phyloP scores from a whole-genome alignment of 2,329 filamentous ascomycete species.

The Trichophyton equinum region DNA sequence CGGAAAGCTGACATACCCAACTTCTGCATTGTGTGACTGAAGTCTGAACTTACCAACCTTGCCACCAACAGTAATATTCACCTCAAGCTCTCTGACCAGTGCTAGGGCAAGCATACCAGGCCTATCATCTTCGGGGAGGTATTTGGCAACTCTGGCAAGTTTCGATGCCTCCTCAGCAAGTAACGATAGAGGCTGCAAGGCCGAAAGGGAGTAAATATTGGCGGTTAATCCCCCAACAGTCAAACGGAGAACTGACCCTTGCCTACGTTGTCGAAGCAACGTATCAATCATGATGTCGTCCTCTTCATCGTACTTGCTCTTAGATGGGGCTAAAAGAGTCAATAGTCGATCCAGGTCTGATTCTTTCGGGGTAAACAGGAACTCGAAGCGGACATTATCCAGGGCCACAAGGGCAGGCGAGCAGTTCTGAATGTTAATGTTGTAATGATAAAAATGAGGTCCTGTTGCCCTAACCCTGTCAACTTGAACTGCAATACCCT shows the following conservation, averaged over 20 bases:
- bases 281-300: conserved; percentile 95
- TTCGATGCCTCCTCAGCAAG: conserved; percentile 69
- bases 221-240: conserved; percentile 53
- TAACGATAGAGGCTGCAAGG: conserved; percentile 54
- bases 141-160: conserved; percentile 80
- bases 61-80: conserved; percentile 52
- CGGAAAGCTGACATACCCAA: conserved; percentile 73
- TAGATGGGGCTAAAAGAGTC: conserved; percentile 79
- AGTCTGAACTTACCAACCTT: conserved; percentile 54
- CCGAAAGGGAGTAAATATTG: conserved; percentile 49
- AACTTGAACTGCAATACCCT: conserved; percentile 59
- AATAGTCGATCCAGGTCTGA: conserved; percentile 70
- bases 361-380: conserved; percentile 59
- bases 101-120: conserved; percentile 72
- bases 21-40: conserved; percentile 51
- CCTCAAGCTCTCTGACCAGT: conserved; percentile 51
- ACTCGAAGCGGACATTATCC: conserved; percentile 57
- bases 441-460: conserved; percentile 46
- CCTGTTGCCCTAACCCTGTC: conserved; percentile 64
- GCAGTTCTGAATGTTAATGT: conserved; percentile 23
- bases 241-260: conserved; percentile 68
- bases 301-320: conserved; percentile 74
- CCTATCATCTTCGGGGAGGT: conserved; percentile 87
- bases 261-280: conserved; percentile 68
- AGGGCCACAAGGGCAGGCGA: conserved; percentile 52